phyloP scores from a whole-genome alignment of 106 monocot genomes.

The Cymbidium sinense region DNA sequence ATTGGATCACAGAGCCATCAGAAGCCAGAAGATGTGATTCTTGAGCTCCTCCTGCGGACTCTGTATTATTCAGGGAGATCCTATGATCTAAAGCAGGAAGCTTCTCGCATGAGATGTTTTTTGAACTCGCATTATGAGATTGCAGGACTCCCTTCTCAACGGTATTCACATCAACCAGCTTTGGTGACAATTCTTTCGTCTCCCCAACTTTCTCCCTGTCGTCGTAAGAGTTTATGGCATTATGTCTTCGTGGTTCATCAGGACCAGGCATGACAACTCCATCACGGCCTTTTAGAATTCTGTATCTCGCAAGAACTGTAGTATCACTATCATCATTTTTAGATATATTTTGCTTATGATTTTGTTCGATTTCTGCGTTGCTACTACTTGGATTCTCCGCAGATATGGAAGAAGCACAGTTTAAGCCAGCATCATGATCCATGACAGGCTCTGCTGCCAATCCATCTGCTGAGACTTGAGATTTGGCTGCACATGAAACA shows the following conservation, averaged over 20 bases:
- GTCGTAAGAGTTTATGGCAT: not conserved
- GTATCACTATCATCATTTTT: conserved; percentile 1
- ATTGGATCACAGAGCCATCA: not conserved
- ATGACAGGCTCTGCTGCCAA: not conserved
- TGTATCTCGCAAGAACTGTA: not conserved
- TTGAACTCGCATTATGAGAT: not conserved
- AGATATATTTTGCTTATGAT: not conserved
- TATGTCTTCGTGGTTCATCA: not conserved
- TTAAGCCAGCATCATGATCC: too few species aligned
- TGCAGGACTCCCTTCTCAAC: not conserved
- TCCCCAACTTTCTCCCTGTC: not conserved
- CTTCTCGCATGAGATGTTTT: not conserved
- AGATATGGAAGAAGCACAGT: too few species aligned
- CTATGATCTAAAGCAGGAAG: conserved; percentile 1
- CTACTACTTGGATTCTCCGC: not conserved
- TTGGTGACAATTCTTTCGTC: not conserved
- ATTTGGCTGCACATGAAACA: not conserved
- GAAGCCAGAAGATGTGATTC: not conserved
- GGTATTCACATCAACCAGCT: not conserved
- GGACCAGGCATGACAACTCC: not conserved
- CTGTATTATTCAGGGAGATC: not conserved
- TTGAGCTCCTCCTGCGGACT: not conserved
- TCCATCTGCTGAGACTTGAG: not conserved
- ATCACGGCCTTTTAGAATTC: conserved; percentile 4
- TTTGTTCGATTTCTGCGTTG: not conserved